Percentiles rank a stretch among this genome's conserved stretches.
Conservation (phyloP, 495 filamentous ascomycete genomes). For the Terfezia boudieri region DNA sequence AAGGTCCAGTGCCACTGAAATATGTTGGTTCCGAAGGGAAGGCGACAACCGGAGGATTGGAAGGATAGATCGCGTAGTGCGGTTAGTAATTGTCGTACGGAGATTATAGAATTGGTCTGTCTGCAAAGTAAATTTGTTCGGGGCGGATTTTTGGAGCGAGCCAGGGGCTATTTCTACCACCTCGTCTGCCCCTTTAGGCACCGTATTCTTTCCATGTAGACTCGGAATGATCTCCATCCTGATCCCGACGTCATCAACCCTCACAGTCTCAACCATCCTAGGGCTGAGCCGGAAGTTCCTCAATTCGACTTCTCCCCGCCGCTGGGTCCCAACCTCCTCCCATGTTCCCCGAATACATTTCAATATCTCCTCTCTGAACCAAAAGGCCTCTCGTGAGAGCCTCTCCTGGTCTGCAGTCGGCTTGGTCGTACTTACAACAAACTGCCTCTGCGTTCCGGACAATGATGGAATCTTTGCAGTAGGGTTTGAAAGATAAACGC, state of each 20-base stretch:
- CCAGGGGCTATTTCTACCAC: neutral
- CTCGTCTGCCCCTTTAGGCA: neutral
- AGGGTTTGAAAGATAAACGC: conserved; percentile 52
- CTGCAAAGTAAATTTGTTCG: conserved; percentile 32
- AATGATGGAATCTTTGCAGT: conserved; percentile 57
- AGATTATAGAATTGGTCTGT: conserved; percentile 54
- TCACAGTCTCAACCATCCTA: conserved; percentile 65
- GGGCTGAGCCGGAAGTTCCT: conserved; percentile 46
- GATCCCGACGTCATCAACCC: conserved; percentile 57
- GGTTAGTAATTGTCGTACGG: conserved; percentile 44
- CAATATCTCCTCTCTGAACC: conserved; percentile 73
- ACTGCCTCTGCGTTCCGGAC: conserved; percentile 61
- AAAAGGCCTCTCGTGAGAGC: conserved; percentile 62
- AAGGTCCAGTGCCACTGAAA: conserved; percentile 56
- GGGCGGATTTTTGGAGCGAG: conserved; percentile 23
- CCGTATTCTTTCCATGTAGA: conserved; percentile 2
- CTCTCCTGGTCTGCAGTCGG: conserved; percentile 58
- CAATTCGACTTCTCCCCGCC: conserved; percentile 40
- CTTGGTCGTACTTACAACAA: conserved; percentile 62
- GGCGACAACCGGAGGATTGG: conserved; percentile 61
- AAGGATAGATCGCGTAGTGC: conserved; percentile 40
- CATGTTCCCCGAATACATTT: conserved; percentile 47
- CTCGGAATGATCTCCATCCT: conserved; percentile 28
- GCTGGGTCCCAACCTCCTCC: conserved; percentile 35
- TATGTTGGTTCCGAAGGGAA: conserved; percentile 46